phyloP scores from a whole-genome alignment of 352 stramenopile genomes.

The Globisporangium cystogenes region DNA sequence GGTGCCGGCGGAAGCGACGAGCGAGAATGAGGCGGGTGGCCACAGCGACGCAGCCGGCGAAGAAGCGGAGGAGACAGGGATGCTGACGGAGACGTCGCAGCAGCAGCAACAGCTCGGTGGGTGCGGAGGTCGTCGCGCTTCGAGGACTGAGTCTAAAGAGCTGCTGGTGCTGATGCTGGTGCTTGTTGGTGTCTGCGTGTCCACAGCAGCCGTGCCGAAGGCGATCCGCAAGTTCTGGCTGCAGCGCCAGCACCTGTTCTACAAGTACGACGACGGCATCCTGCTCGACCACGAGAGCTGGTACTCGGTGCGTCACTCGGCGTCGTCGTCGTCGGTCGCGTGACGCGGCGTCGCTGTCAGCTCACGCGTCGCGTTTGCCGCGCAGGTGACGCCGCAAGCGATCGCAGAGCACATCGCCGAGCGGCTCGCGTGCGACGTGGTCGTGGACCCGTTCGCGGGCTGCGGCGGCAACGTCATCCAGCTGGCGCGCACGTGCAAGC shows the following conservation, averaged over 20 bases:
- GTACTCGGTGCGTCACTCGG: constrained; percentile 87
- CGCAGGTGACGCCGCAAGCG: constrained; percentile 84
- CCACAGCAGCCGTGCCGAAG: constrained; percentile 28
- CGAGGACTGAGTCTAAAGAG: too few relatives aligned
- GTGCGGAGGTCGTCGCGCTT: background rate
- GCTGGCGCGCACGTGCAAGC: constrained; percentile 81
- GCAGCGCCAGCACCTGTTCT: constrained; percentile 86
- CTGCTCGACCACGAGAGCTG: constrained; percentile 90
- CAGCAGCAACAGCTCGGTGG: background rate
- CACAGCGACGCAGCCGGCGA: too few relatives aligned
- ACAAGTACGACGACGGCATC: constrained; percentile 89
- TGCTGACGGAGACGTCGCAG: too few relatives aligned
- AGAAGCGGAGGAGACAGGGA: too few relatives aligned
- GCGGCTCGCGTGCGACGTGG: constrained; percentile 72
- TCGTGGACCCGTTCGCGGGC: constrained; percentile 91
- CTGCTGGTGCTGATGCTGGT: too few relatives aligned
- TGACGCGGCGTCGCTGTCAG: too few relatives aligned
- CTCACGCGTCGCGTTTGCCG: too few relatives aligned
- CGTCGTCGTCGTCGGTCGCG: too few relatives aligned
- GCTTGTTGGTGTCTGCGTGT: constrained; percentile 18
- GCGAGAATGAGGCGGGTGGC: background rate
- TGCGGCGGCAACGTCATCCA: constrained; percentile 94
- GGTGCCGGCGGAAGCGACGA: background rate
- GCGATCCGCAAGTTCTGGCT: constrained; percentile 81
- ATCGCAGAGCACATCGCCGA: constrained; percentile 86